Base-by-base conservation (phyloP, 495 filamentous ascomycete species). In the Geoglossum glabrum region DNA sequence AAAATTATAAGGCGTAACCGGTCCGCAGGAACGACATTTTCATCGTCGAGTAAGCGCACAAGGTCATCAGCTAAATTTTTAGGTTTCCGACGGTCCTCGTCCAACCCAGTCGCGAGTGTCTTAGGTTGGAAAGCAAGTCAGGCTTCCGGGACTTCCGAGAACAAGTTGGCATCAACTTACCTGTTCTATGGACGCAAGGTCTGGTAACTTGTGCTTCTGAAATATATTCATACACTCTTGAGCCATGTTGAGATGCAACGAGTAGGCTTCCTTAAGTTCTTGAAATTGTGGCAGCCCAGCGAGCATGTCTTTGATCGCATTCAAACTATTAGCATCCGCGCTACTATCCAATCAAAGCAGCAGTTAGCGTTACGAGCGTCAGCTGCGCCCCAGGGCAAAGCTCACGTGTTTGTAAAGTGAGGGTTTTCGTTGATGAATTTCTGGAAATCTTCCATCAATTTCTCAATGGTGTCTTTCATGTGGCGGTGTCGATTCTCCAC, bases 381-480 rank as follows among this genome's bases (percentile, higher is more conserved):
- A 28, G 17, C 6, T n/a, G 11, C 2, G 11, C 17, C 23, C 6
- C 17, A 13, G 26, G 49, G 11, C 15, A 27, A 43, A n/a, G 23
- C 75, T 64, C 64, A 81, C 68, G 79, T 73, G 61, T 89, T 81
- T 5, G 87, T 84, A 63, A 96, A 95, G 63, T 97, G 87, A n/a
- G 93, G 87, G 62, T 98, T 93, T 23, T 90, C 83, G 15, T 81
- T 80, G 66, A 94, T 74, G 70, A 98, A 98, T 59, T 80, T 87
- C 59, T 88, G 78, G 61, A 98, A 98, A 64, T 98, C 93, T 38
- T 80, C 76, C 73, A 90, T 92, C 57, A 98, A 72, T 68, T 87
- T 94, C 60, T 86, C 88, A 61, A 97, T 87, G 10, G 94, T 90
- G 67, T 97, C 92, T 67, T 92, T 94, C 93, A 98, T 98, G 66